These are phyloP conservation scores for Cercospora beticola DNA, from an alignment of 2,329 filamentous ascomycete genomes.

Conservation along the genomic window DNA sequence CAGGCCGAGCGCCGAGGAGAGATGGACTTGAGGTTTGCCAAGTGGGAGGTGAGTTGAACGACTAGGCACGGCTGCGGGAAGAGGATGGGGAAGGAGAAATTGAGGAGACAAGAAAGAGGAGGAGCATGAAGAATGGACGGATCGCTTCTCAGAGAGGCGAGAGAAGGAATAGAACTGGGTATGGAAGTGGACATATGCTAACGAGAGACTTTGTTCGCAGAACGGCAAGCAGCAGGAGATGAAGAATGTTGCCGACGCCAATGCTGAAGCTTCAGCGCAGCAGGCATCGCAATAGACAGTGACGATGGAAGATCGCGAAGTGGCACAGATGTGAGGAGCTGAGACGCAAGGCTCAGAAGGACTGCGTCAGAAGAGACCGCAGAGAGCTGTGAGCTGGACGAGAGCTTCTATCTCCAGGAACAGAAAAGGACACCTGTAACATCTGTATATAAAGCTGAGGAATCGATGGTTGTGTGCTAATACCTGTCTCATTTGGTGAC, in stretches of 20 bases:
- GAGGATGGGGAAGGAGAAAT: constrained; percentile 43
- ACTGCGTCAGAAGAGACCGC: neutral
- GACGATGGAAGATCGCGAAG: constrained; percentile 39
- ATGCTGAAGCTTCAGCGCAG: constrained; percentile 47
- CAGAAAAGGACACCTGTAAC: constrained; percentile 28
- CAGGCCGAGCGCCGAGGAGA: constrained; percentile 84
- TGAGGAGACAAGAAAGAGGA: neutral
- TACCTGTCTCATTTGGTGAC: neutral
- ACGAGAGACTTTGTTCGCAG: constrained; percentile 51
- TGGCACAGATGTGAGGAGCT: neutral
- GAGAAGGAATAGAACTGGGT: neutral
- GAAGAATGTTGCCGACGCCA: constrained; percentile 66
- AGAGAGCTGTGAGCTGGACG: neutral
- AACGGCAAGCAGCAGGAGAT: constrained; percentile 92
- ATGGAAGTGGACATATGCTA: neutral
- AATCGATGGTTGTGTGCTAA: neutral
- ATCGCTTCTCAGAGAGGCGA: neutral
- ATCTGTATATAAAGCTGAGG: constrained; percentile 28
- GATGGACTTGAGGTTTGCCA: constrained; percentile 84
- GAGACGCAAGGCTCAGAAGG: neutral
- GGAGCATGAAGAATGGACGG: neutral
- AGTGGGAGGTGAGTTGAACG: constrained; percentile 92
- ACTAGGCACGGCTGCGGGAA: constrained; percentile 60
- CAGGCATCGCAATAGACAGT: constrained; percentile 32
- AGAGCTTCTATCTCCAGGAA: neutral